Percentiles rank a stretch among this genome's conserved stretches.
Conservation (phyloP, 2,329 filamentous ascomycete genomes). For the Elsinoe ampelina region DNA sequence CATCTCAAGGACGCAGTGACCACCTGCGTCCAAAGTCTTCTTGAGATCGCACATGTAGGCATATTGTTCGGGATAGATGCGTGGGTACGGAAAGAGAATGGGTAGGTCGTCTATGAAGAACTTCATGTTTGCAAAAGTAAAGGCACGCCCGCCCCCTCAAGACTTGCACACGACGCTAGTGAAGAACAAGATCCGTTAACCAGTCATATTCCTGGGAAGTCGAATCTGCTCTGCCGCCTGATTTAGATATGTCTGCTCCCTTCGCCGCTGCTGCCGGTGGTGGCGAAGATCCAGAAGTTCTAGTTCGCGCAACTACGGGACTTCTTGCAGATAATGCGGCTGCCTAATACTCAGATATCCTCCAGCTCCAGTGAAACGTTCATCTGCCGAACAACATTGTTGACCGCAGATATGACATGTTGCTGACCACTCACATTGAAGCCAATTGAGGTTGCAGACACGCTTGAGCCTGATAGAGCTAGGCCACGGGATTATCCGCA, state of each 20-base stretch:
- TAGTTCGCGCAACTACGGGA: too few relatives aligned
- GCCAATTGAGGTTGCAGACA: not conserved
- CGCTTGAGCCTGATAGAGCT: conserved; percentile 5
- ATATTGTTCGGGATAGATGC: conserved; percentile 66
- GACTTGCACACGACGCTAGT: too few relatives aligned
- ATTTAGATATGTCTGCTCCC: not conserved
- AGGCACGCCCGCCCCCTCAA: not conserved
- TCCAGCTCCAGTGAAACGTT: too few relatives aligned
- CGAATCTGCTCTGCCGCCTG: not conserved
- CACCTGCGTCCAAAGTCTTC: conserved; percentile 79
- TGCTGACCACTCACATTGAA: conserved; percentile 2
- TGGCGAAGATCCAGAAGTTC: not conserved
- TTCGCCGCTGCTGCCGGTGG: not conserved
- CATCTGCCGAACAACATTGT: not conserved
- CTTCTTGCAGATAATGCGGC: too few relatives aligned
- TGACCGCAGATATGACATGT: not conserved
- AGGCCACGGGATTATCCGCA: conserved; percentile 1
- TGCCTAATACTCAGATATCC: too few relatives aligned
- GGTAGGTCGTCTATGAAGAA: conserved; percentile 69
- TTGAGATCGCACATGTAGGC: conserved; percentile 80
- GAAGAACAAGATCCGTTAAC: too few relatives aligned
- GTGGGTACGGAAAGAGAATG: conserved; percentile 64
- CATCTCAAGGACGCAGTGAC: conserved; percentile 97
- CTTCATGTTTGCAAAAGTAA: conserved; percentile 49
- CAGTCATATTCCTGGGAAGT: too few relatives aligned